Evolutionary conservation across 2,329 filamentous ascomycete genomes (phyloP), one percentile per base, ranked within the genome.

Genomic region (Simplicillium aogashimaense): DNA sequence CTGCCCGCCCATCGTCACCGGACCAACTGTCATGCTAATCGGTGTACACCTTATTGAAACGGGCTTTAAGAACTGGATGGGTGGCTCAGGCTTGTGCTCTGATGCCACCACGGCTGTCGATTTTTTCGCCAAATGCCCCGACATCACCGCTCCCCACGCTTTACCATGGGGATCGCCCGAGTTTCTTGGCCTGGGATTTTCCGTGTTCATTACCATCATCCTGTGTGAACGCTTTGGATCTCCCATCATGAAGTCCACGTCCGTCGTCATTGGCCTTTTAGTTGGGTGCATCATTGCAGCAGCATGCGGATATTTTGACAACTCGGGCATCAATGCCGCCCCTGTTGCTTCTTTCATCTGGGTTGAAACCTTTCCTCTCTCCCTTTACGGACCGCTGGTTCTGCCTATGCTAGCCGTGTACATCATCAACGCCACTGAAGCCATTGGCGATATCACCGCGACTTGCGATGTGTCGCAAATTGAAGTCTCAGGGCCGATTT

Each of bases 231-330:
- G 84, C 10, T 88, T 89, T 50, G 86, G 86, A 2, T 74, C 83
- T 0, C 86, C 86, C 0, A 83, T 92, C 48, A 89, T 92, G 83
- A 89, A 89, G 56, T 85, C 79, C 3, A 83, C 78, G 7, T 79
- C 81, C 25, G 84, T 90, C 28, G 76, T 89, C 33, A 69, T 87
- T 41, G 85, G 86, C 12, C 69, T 89, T 5, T 70, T 87, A 0
- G 56, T 81, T 2, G 86, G 86, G 35, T 89, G 85, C 60, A 82
- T 88, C 51, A 83, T 92, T 45, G 84, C 83, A 10, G 85, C 72
- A 0, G 85, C 84, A 2, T 80, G 74, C 38, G 85, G 84, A 25
- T 92, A 90, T 60, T 90, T 89, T 53, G 81, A 84, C 53, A 66
- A 67, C n/a, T 69, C 68, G n/a, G 70, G 76, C 20, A 88, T 94